phyloP scores from a whole-genome alignment of 1,284 basidiomycete species.

The Apiotrichum akiyoshidainum region DNA sequence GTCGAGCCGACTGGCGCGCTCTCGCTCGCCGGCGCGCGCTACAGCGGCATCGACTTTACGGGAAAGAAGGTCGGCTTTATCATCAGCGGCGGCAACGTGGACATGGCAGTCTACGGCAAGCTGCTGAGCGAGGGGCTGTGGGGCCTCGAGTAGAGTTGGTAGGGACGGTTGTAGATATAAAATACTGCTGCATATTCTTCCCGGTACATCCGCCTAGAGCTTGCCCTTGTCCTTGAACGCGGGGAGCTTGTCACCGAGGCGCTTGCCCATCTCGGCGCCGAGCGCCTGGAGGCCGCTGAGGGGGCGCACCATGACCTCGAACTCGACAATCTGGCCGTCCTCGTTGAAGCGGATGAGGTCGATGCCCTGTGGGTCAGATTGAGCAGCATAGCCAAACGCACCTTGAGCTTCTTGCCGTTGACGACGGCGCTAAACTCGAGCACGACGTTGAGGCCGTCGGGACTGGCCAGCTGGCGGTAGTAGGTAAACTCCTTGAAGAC shows the following conservation, averaged over 20 bases:
- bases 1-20: slow-evolving; percentile 97
- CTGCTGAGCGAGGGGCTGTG: slow-evolving; percentile 74
- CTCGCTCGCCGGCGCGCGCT: slow-evolving; percentile 79
- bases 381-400: no score
- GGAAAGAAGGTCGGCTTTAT: slow-evolving; percentile 86
- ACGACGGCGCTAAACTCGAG: slow-evolving; percentile 19
- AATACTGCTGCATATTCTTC: not conserved
- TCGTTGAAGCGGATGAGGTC: slow-evolving; percentile 18
- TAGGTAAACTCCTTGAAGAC: slow-evolving; percentile 21
- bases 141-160: not conserved
- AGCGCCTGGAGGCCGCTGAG: slow-evolving; percentile 17
- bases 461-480: slow-evolving; percentile 13
- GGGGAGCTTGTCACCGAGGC: slow-evolving; percentile 12
- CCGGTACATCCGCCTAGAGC: not conserved
- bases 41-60: slow-evolving; percentile 78
- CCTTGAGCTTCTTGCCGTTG: slow-evolving; percentile 17
- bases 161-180: not conserved
- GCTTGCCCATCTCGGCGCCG: slow-evolving; percentile 12
- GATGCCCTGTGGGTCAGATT: slow-evolving; percentile 4
- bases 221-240: slow-evolving; percentile 19
- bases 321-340: slow-evolving; percentile 18
- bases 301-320: slow-evolving; percentile 23
- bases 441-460: slow-evolving; percentile 16
- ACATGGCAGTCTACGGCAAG: slow-evolving; percentile 94
- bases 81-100: slow-evolving; percentile 98